Evolutionary conservation across 169 alveolate species (phyloP).

Genomic region (Cystoisospora suis): DNA sequence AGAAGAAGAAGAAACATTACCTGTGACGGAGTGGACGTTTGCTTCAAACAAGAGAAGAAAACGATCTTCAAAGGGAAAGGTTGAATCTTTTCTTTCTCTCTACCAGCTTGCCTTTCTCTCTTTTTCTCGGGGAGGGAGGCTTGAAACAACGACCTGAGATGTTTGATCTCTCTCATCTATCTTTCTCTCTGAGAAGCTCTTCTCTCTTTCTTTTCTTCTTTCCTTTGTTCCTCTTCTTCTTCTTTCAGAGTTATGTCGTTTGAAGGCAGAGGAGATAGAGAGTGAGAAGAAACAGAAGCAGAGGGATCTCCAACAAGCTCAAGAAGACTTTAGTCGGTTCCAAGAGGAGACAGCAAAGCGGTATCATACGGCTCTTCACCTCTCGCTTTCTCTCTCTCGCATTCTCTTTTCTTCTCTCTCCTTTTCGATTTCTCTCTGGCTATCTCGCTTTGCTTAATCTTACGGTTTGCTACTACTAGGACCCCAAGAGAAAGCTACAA

Average conservation of each 20-base stretch:
- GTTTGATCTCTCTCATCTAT: neutral
- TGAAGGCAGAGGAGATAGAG: neutral
- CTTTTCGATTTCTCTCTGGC: neutral
- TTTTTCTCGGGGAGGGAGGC: too few relatives aligned
- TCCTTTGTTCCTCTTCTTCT: neutral
- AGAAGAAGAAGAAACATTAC: too few relatives aligned
- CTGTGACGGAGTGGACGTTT: too few relatives aligned
- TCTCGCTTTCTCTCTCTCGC: neutral
- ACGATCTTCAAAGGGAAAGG: too few relatives aligned
- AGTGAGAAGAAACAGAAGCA: neutral
- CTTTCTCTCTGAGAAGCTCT: neutral
- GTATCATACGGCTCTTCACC: neutral
- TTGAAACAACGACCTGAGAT: too few relatives aligned
- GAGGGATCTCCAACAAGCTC: neutral
- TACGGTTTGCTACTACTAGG: too few relatives aligned
- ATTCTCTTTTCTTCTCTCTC: neutral
- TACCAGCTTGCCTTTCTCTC: too few relatives aligned
- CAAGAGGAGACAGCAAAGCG: neutral
- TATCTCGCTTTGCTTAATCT: too few relatives aligned
- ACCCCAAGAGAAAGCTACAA: neutral
- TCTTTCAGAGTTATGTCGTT: neutral
- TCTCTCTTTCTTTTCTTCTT: neutral
- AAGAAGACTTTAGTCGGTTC: neutral
- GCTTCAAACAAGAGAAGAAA: too few relatives aligned
- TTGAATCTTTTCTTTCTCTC: too few relatives aligned